Base-by-base conservation (phyloP, 2,329 filamentous ascomycete genomes). In the Monilinia fructigena region DNA sequence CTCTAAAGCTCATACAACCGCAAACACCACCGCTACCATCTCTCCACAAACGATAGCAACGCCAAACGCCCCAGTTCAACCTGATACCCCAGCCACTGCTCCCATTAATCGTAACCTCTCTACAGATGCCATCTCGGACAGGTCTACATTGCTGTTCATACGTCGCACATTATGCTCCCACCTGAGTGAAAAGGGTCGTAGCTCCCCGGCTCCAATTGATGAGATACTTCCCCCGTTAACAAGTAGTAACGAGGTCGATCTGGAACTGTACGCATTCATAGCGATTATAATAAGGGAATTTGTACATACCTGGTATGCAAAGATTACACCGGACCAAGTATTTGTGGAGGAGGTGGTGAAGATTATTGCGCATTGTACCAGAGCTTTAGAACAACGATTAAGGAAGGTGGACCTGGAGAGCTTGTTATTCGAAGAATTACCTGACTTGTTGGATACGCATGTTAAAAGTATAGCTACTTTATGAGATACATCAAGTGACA, bases 191-290 rank as follows among this genome's bases (percentile, higher is more conserved):
- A 81, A 89, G 72, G 85, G 84, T 55, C 82, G 82, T 42, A 73
- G 68, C 68, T 79, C 80, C 20, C 78, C 80, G n/a, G 77, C 80
- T 40, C 85, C 91, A 59, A 88, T 96, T 72, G 88, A 96, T 68
- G 90, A 93, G 72, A 81, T 97, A 54, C 82, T 99, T 55, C 95
- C 94, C 67, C 93, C 93, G 50, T 82, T 99, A 74, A 98, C 94
- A 59, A 97, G 93, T 80, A 93, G 92, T 62, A 96, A 97, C 77
- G 92, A 96, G 72, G 87, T 98, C 68, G 95, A 99, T 77, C 81
- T 96, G 66, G 91, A 99, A 79, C 84, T 99, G 5, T 99, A 98
- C 76, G 94, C 92, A 38, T 85, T 98, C 68, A 88, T 99, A 68
- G 91, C 95, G 63, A 90, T 98, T 67, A 87, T 98, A 69, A 83